These are phyloP conservation scores for Iris macrosiphon DNA, from an alignment of 106 monocot genomes.

Conservation along the genomic window DNA sequence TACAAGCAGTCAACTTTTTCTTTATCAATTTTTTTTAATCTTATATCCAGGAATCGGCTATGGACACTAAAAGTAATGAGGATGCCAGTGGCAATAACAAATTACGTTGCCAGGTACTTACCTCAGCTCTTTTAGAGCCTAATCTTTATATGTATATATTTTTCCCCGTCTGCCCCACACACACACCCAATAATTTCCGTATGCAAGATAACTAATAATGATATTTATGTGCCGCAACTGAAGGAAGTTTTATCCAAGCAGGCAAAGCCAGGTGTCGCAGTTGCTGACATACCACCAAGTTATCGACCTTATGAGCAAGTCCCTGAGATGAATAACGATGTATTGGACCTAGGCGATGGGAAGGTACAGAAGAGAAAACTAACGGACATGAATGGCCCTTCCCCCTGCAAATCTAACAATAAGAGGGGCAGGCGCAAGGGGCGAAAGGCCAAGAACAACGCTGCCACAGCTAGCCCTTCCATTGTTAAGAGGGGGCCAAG, in stretches of 20 bases:
- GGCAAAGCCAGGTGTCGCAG: constrained; percentile 78
- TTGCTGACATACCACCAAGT: constrained; percentile 65
- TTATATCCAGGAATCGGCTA: constrained; percentile 39
- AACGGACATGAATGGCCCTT: not conserved
- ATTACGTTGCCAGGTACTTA: constrained; percentile 60
- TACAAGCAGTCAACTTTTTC: not conserved
- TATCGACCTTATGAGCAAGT: constrained; percentile 35
- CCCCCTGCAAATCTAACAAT: constrained; percentile 20
- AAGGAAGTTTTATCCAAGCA: constrained; percentile 80
- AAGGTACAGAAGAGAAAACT: constrained; percentile 1
- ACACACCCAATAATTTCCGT: too few species aligned
- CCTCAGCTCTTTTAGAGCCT: not conserved
- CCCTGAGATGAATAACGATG: not conserved
- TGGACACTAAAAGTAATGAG: constrained; percentile 3
- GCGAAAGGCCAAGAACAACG: constrained; percentile 15
- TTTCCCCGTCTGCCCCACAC: too few species aligned
- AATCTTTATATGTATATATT: not conserved
- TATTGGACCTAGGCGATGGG: too few species aligned
- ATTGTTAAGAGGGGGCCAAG: constrained; percentile 39
- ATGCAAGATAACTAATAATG: not conserved
- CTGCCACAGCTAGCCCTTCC: not conserved
- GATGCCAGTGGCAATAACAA: constrained; percentile 22
- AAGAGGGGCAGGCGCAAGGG: constrained; percentile 13
- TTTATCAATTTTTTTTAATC: not conserved
- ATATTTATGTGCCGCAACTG: constrained; percentile 58